Evolutionary conservation across 306 rosid species (phyloP).

Genomic region (Ochetophila trinervis): DNA sequence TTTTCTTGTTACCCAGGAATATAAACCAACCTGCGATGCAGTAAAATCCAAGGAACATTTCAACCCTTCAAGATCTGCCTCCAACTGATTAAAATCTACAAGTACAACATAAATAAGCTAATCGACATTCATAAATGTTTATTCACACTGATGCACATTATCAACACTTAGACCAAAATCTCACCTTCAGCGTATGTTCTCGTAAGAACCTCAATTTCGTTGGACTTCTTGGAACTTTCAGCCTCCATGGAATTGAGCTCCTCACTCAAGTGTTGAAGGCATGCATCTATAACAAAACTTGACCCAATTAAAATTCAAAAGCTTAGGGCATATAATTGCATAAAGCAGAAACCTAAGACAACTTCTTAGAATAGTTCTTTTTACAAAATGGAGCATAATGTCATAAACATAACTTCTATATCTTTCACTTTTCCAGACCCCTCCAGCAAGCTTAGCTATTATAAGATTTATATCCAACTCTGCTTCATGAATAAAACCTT

Average conservation of each 20-base stretch:
- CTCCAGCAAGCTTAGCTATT: not conserved
- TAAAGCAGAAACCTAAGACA: not conserved
- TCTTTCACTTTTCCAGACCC: not conserved
- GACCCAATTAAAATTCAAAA: not conserved
- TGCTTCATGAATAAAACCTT: too few relatives aligned
- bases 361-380: not conserved
- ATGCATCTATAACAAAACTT: slow-evolving; percentile 41
- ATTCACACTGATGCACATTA: not conserved
- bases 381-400: not conserved
- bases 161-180: not conserved
- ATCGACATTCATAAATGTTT: not conserved
- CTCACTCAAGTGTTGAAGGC: slow-evolving; percentile 47
- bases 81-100: slow-evolving; percentile 53
- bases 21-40: slow-evolving; percentile 53
- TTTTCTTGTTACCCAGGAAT: not conserved
- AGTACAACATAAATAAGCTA: slow-evolving; percentile 4
- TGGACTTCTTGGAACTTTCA: slow-evolving; percentile 36
- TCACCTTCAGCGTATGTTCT: slow-evolving; percentile 46
- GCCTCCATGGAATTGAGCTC: slow-evolving; percentile 46
- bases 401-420: not conserved
- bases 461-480: too few relatives aligned
- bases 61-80: slow-evolving; percentile 52
- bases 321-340: not conserved
- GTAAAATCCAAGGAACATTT: slow-evolving; percentile 44
- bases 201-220: slow-evolving; percentile 52